Evolutionary conservation across 2,329 filamentous ascomycete species (phyloP), one percentile per base, ranked within the genome.

Genomic region (Penicillium sp.): DNA sequence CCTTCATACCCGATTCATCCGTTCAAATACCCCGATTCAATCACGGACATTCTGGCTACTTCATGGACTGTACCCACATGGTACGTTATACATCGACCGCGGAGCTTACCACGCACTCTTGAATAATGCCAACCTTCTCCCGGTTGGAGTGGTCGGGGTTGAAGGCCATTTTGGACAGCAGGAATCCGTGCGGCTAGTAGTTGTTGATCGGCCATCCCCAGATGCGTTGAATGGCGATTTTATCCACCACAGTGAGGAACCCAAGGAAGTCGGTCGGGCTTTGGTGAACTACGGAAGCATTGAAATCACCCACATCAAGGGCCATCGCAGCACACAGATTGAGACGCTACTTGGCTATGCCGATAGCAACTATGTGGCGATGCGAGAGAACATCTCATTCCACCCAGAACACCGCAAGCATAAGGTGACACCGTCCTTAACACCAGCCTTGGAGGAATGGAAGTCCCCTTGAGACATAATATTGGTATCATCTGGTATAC

Each of bases 31-130:
- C 24, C 90, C 91, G 1, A 93, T 97, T 52, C 83, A 88, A 49
- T 93, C 96, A 67, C 85, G 91, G 54, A 89, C 93, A 65, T 97
- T 98, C 77, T 98, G 93, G 93, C 83, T 98, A 43, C 78, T 97
- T 0, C 88, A 98, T 69, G 93, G 91, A 9, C 81, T 96, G 10
- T 83, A 84, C 22, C 88, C 93, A 0, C 90, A 95, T 62, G 93
- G 93, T 13, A 95, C 85, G 2, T 67, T 98, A 24, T 97, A 88
- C 72, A 94, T 98, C 60, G 93, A 98, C 72, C 74, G 81, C n/a
- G 93, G 93, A 37, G 91, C 91, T 3, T 83, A 89, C 70, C 75
- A 78, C 31, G 93, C 91, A 1, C 77, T 97, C 3, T 73, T 82
- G 15, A 82, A 84, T 64, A 95, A 95, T 72, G 89, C 90, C 0